Percentiles rank a stretch among this genome's conserved stretches.
Evolutionary conservation across 768 basidiomycete species (phyloP).

Genomic region (Tylopilus rubrobrunneus): DNA sequence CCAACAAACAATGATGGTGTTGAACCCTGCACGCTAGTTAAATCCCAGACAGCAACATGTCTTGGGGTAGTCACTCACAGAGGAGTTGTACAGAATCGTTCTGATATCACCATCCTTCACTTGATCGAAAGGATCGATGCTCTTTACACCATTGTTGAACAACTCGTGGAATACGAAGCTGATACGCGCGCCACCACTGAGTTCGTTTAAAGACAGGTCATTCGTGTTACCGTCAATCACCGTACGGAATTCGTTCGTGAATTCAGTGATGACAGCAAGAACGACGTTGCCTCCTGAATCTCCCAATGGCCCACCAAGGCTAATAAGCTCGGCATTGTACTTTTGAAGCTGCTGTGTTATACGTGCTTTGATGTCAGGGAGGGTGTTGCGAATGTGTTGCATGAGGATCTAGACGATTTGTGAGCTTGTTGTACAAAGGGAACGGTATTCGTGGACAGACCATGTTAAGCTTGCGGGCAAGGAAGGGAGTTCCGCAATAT

Average conservation of each 20-base stretch:
- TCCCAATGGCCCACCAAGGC: constrained; percentile 84
- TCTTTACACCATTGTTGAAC: constrained; percentile 94
- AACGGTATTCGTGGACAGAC: constrained; percentile 38
- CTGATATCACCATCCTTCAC: constrained; percentile 98
- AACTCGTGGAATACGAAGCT: constrained; percentile 98
- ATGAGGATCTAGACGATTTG: constrained; percentile 74
- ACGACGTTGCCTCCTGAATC: constrained; percentile 92
- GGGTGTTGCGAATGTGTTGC: constrained; percentile 96
- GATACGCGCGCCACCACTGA: constrained; percentile 98
- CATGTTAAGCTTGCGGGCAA: constrained; percentile 93
- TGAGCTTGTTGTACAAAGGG: background rate
- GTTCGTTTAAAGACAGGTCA: constrained; percentile 90
- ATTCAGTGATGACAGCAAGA: constrained; percentile 96
- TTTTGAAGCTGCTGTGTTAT: constrained; percentile 90
- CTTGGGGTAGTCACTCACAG: constrained; percentile 50
- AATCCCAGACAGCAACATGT: background rate
- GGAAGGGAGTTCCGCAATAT: constrained; percentile 96
- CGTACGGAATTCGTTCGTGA: constrained; percentile 93
- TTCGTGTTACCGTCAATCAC: constrained; percentile 97
- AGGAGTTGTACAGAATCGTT: constrained; percentile 95
- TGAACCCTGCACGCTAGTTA: constrained; percentile 59
- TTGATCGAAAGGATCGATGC: constrained; percentile 97
- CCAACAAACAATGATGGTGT: constrained; percentile 96
- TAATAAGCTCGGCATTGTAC: constrained; percentile 75
- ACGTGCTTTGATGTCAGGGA: constrained; percentile 98